Percentiles rank a stretch among this genome's conserved stretches.
These are phyloP conservation scores for Penicillium sp. DNA, from an alignment of 2,329 filamentous ascomycete species.

Conservation along the genomic window DNA sequence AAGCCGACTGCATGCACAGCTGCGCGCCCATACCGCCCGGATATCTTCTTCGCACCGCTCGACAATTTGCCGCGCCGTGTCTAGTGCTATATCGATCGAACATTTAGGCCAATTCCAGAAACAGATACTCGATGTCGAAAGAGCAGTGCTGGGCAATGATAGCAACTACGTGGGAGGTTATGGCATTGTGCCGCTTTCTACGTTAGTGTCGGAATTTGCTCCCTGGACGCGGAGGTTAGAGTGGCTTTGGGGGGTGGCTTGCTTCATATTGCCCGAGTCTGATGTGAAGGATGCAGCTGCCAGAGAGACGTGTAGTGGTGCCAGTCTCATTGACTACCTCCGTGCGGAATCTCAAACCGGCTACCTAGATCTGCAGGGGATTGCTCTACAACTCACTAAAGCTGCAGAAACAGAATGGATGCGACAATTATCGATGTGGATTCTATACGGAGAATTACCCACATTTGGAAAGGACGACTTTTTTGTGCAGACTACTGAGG, in stretches of 20 bases:
- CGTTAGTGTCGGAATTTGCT: slow-evolving; percentile 78
- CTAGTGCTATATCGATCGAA: slow-evolving; percentile 67
- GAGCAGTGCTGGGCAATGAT: slow-evolving; percentile 70
- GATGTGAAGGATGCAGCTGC: slow-evolving; percentile 20
- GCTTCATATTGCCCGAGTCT: slow-evolving; percentile 59
- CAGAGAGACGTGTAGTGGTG: slow-evolving; percentile 56
- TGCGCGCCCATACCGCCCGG: slow-evolving; percentile 62
- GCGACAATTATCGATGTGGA: slow-evolving; percentile 83
- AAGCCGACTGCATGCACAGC: slow-evolving; percentile 70
- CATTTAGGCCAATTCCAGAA: slow-evolving; percentile 78
- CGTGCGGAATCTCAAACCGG: slow-evolving; percentile 77
- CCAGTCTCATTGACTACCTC: slow-evolving; percentile 71
- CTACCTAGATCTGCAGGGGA: slow-evolving; percentile 77
- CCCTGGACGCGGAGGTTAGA: slow-evolving; percentile 79
- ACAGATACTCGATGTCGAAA: slow-evolving; percentile 81
- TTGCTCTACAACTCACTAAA: slow-evolving; percentile 67
- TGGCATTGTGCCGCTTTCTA: slow-evolving; percentile 86
- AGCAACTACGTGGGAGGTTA: slow-evolving; percentile 81
- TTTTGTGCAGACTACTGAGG: slow-evolving; percentile 60
- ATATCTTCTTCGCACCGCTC: slow-evolving; percentile 71
- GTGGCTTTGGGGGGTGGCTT: slow-evolving; percentile 74
- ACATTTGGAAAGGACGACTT: slow-evolving; percentile 78
- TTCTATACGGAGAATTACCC: slow-evolving; percentile 81
- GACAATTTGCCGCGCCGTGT: slow-evolving; percentile 81
- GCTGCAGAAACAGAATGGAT: slow-evolving; percentile 88